Base-by-base conservation (phyloP, 2,329 filamentous ascomycete genomes). In the Coniochaeta hoffmannii region DNA sequence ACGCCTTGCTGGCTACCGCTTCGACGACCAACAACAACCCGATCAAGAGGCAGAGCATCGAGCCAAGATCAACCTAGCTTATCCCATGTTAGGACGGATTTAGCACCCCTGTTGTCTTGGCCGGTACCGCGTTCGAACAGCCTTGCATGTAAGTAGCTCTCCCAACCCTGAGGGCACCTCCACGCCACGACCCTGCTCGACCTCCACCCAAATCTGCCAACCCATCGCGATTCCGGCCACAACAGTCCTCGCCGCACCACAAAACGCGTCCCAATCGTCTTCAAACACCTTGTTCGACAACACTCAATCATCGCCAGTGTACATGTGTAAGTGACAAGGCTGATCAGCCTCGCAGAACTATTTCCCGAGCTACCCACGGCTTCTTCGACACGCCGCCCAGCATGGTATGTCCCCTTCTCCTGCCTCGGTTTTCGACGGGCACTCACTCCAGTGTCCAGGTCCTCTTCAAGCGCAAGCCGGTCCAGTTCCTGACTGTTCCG, bases 401-500 rank as follows among this genome's bases (percentile, higher is more conserved):
- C 61, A 73, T 73, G 71, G 69, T 73, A 70, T 57, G 63, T 58
- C 58, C 49, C 55, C 36, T 31, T 46, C 36, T 38, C n/a, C 56
- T 50, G 54, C 50, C 41, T 49, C 55, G 34, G 53, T 53, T 55
- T 58, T 56, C 36, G 58, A 57, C 50, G 30, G 38, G 59, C 63
- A 57, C 63, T 64, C 31, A 65, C 59, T 30, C 31, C n/a, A 7
- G 22, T 49, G 14, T 49, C 54, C 68, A 97, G 93, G 93, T 99
- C 64, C 81, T 96, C 61, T 97, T 89, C 73, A 97, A 97, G 77
- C 85, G 94, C 66, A 97, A 97, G 74, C 92, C 92, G 56, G 91
- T 97, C 67, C 86, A 89, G 73, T 88, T 90, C 69, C 77, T 92
- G 62, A 81, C 88, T 52, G 79, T 80, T 50, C 87, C 88, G 22